Evolutionary conservation across 75 land plant genomes (phyloP).

Genomic region (Gnetum montanum): DNA sequence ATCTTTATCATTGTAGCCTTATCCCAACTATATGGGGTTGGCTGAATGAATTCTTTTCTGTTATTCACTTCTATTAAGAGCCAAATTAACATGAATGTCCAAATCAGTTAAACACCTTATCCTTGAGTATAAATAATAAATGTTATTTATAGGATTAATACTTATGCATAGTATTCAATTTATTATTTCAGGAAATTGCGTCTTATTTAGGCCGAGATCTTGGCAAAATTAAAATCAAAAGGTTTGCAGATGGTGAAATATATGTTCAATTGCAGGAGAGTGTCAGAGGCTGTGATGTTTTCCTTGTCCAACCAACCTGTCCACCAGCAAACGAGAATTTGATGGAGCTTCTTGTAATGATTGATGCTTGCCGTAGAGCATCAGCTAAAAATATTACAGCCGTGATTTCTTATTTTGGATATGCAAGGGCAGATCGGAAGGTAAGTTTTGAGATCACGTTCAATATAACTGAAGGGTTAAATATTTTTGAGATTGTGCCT

Average conservation of each 20-base stretch:
- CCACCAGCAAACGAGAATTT: constrained; percentile 96
- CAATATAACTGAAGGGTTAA: too few relatives aligned
- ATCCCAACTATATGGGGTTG: too few relatives aligned
- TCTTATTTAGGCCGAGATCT: constrained; percentile 86
- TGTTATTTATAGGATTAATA: neutral
- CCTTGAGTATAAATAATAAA: neutral
- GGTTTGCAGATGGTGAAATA: constrained; percentile 95
- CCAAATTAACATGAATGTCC: neutral
- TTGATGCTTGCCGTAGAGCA: constrained; percentile 96
- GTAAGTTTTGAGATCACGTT: too few relatives aligned
- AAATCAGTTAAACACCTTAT: neutral
- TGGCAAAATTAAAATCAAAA: constrained; percentile 76
- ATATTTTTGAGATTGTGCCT: too few relatives aligned
- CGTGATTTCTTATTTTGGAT: constrained; percentile 94
- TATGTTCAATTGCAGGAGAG: constrained; percentile 94
- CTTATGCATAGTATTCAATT: constrained; percentile 3
- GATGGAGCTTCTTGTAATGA: constrained; percentile 93
- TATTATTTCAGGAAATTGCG: constrained; percentile 71
- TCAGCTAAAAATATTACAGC: constrained; percentile 96
- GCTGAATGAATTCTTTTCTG: neutral
- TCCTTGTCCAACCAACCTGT: constrained; percentile 88
- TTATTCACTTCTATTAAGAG: too few relatives aligned
- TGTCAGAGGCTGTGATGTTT: constrained; percentile 97
- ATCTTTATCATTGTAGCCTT: too few relatives aligned
- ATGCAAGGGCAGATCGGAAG: constrained; percentile 97